phyloP scores from a whole-genome alignment of 441 rosid genomes.

The Flueggea neowawraea region DNA sequence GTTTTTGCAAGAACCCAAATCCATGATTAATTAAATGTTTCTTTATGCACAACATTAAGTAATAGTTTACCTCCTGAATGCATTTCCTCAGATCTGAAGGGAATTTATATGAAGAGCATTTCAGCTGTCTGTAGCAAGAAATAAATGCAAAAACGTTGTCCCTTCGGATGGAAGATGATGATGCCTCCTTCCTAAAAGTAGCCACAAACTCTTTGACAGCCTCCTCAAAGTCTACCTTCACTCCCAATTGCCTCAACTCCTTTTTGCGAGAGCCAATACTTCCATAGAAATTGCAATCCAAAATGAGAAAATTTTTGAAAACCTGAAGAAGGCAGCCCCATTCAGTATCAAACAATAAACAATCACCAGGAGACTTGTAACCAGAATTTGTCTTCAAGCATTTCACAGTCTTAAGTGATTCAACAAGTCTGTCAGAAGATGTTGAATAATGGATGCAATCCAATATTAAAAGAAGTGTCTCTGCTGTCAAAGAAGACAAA shows the following conservation, averaged over 20 bases:
- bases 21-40: too few relatives aligned
- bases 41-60: too few relatives aligned
- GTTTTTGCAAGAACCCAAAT: too few relatives aligned
- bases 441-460: conserved; percentile 22
- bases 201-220: conserved; percentile 38
- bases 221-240: conserved; percentile 37
- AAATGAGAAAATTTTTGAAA: too few relatives aligned
- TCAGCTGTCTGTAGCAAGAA: conserved; percentile 41
- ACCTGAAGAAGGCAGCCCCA: too few relatives aligned
- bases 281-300: too few relatives aligned
- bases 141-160: conserved; percentile 33
- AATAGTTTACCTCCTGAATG: conserved; percentile 30
- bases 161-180: conserved; percentile 30
- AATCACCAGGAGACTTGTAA: conserved; percentile 41
- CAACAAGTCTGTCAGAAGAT: conserved; percentile 18
- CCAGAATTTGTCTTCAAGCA: conserved; percentile 53
- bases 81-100: conserved; percentile 28
- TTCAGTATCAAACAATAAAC: conserved; percentile 12
- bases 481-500: conserved; percentile 22
- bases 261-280: conserved; percentile 22
- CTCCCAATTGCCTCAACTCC: conserved; percentile 51
- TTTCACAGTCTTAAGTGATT: conserved; percentile 15
- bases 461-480: conserved; percentile 41
- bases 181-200: conserved; percentile 35
- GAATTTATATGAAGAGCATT: conserved; percentile 12